Evolutionary conservation across 75 land plant species (phyloP), one percentile per base, ranked within the genome.

Genomic region (Adiantum capillusveneris): DNA sequence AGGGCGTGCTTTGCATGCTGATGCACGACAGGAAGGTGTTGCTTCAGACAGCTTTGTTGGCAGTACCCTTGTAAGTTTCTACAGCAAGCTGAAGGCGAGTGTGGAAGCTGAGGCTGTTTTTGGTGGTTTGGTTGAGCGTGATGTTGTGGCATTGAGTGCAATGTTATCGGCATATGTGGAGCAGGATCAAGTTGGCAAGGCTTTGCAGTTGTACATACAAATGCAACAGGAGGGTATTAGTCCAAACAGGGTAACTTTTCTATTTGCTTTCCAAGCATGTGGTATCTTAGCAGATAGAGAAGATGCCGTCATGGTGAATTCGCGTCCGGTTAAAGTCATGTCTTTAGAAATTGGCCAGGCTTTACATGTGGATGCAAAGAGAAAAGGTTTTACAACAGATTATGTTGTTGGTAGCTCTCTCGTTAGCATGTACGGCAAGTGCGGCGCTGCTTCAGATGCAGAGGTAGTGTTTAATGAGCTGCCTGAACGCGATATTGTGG

Each of bases 1-100:
- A 34, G 37, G 37, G 37, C 50, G 50, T 2, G 50, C 22, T 21
- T 46, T 46, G 50, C 50, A 46, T 21, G 50, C 50, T 6, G 50
- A 46, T 46, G 50, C 13, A 2, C 50, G 50, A 46, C 18, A 14
- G 5, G 14, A 21, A 46, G 50, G 12, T 21, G 50, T 72, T 31
- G 69, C 46, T 43, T 45, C 26, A 0, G 74, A 74, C 25, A 41
- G 50, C 7, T 27, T 60, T 21, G 64, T 70, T 14, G 66, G 57
- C 11, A 79, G 74, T 6, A 61, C 64, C 37, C 70, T 79, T 19
- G 20, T 79, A n/a, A 64, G 70, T 31, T 36, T 63, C 18, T 79
- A 70, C 53, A 43, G 59, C 18, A 12, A 3, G 17, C 37, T 26
- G 42, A 24, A 26, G 3, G 7, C 18, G 11, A 14, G 5, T 46